These are phyloP conservation scores for Aegilops sharonensis DNA, from an alignment of 176 grass and related monocot species.

Conservation along the genomic window DNA sequence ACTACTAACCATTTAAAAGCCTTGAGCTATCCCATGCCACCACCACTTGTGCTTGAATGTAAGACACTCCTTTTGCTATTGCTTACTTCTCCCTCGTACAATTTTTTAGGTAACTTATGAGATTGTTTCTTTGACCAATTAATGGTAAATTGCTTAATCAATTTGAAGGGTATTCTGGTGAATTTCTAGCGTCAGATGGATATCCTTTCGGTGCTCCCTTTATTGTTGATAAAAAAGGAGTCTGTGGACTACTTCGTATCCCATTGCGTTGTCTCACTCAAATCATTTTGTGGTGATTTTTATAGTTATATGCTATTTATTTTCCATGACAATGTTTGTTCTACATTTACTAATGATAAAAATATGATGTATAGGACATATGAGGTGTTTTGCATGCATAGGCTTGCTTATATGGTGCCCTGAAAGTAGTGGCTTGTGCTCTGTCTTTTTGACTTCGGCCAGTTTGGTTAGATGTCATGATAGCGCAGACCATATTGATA, in stretches of 20 bases:
- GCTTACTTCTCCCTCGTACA: not conserved
- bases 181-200: not conserved
- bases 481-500: not conserved
- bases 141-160: not conserved
- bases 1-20: no score
- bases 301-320: not conserved
- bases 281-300: constrained; percentile 27
- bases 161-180: constrained; percentile 29
- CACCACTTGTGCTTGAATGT: constrained; percentile 28
- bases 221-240: not conserved
- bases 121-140: not conserved
- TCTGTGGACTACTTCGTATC: constrained; percentile 13
- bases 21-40: not conserved
- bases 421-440: not conserved
- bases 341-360: not conserved
- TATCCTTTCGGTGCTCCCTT: not conserved
- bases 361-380: not conserved
- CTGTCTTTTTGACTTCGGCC: constrained; percentile 17
- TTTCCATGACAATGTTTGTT: not conserved
- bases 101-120: constrained; percentile 1
- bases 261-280: constrained; percentile 21
- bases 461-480: not conserved
- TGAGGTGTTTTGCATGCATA: constrained; percentile 24
- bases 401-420: constrained; percentile 33
- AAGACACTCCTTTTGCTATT: not conserved